phyloP scores from a whole-genome alignment of 176 grass and related monocot species.

The Carex pumila region DNA sequence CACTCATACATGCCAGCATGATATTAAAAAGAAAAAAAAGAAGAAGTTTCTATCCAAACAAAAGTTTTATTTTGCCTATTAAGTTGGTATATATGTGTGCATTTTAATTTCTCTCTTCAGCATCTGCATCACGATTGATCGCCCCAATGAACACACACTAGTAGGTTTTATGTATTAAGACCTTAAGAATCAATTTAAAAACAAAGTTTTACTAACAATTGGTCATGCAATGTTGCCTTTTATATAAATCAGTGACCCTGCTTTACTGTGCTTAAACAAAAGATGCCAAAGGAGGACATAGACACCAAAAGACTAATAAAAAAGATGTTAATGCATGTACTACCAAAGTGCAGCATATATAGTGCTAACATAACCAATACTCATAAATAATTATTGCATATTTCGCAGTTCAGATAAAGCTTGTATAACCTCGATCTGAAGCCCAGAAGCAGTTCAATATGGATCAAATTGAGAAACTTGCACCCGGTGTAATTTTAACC shows the following conservation, averaged over 20 bases:
- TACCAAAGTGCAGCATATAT: too few species aligned
- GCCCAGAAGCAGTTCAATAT: conserved; percentile 29
- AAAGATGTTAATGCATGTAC: too few species aligned
- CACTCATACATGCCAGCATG: background rate
- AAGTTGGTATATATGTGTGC: background rate
- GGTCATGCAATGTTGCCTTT: background rate
- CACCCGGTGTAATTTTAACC: conserved; percentile 50
- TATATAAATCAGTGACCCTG: background rate
- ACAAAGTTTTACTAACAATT: background rate
- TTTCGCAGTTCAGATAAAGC: conserved; percentile 21
- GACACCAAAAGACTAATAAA: background rate
- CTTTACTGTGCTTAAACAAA: background rate
- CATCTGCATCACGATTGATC: conserved; percentile 28
- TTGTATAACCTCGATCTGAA: conserved; percentile 14
- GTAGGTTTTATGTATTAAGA: too few species aligned
- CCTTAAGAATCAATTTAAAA: background rate
- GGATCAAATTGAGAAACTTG: conserved; percentile 43
- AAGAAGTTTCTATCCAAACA: background rate
- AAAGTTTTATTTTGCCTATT: background rate
- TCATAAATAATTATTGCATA: conserved; percentile 23
- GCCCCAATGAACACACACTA: conserved; percentile 70
- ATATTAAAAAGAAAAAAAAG: background rate
- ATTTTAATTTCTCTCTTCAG: conserved; percentile 36
- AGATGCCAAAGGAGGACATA: background rate
- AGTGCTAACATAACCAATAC: background rate